A percentile compares a stretch with the other conserved stretches of the same genome.
Evolutionary conservation across 208 protist species (phyloP).

Genomic region (Acanthamoeba castellanii): DNA sequence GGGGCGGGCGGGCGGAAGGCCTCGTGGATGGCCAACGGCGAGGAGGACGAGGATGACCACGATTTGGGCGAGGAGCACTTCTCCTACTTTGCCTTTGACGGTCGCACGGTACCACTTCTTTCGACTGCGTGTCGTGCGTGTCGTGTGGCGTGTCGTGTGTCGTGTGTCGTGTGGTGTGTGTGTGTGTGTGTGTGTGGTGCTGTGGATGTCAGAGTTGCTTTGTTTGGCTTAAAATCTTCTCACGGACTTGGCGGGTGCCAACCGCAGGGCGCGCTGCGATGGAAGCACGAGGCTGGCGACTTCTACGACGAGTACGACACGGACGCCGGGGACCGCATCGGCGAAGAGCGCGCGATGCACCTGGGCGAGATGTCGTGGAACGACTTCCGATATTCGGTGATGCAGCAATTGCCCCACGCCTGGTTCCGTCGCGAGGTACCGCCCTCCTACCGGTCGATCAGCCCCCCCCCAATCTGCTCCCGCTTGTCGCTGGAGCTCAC

Average conservation of each 20-base stretch:
- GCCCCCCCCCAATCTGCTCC: no score
- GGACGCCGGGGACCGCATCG: conserved; percentile 52
- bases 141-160: no score
- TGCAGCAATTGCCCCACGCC: conserved; percentile 75
- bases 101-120: conserved; percentile 13
- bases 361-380: conserved; percentile 83
- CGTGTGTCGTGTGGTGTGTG: no score
- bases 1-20: not conserved
- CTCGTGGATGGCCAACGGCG: conserved; percentile 19
- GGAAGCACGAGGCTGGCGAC: conserved; percentile 80
- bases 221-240: no score
- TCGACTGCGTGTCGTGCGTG: not conserved
- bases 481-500: not conserved
- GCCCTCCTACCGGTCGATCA: not conserved
- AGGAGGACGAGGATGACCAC: conserved; percentile 20
- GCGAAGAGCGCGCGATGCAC: conserved; percentile 71
- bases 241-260: no score
- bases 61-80: conserved; percentile 73
- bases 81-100: conserved; percentile 80
- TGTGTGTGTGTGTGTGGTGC: no score
- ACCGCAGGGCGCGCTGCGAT: conserved; percentile 36
- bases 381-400: conserved; percentile 65
- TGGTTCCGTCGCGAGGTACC: conserved; percentile 65
- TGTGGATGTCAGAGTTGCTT: no score
- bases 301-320: conserved; percentile 70